A percentile compares a stretch with the other conserved stretches of the same genome.
These are phyloP conservation scores for Fusarium sp. DNA, from an alignment of 2,329 filamentous ascomycete genomes.

Conservation along the genomic window DNA sequence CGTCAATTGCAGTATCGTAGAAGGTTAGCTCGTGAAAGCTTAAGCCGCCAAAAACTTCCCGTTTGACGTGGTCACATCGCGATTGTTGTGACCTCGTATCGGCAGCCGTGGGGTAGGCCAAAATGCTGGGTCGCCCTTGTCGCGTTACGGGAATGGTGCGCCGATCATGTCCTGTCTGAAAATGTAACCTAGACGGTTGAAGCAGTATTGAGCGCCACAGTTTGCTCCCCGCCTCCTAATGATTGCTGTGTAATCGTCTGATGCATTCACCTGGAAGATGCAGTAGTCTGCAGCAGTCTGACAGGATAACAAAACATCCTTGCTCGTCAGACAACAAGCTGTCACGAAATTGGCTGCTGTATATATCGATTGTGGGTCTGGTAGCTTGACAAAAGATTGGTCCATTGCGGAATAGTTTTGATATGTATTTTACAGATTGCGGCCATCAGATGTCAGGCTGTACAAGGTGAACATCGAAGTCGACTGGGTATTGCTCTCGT, in stretches of 20 bases:
- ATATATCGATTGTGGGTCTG: constrained; percentile 22
- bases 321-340: constrained; percentile 24
- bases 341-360: constrained; percentile 25
- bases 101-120: constrained; percentile 27
- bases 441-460: constrained; percentile 45
- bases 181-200: constrained; percentile 40
- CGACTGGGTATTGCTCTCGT: constrained; percentile 47
- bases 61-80: constrained; percentile 9
- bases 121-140: constrained; percentile 33
- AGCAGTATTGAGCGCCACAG: constrained; percentile 34
- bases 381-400: constrained; percentile 34
- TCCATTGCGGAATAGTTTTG: constrained; percentile 41
- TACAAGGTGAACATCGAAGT: constrained; percentile 46
- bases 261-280: constrained; percentile 15
- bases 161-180: constrained; percentile 27
- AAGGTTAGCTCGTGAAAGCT: constrained; percentile 26
- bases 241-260: constrained; percentile 26
- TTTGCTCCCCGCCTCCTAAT: constrained; percentile 16
- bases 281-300: constrained; percentile 28
- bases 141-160: constrained; percentile 18
- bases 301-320: constrained; percentile 25
- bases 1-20: constrained; percentile 11
- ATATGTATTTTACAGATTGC: constrained; percentile 50
- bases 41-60: constrained; percentile 22
- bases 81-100: constrained; percentile 38